Evolutionary conservation across 352 stramenopile species (phyloP), one percentile per base, ranked within the genome.

Genomic region (Peronospora destructor): DNA sequence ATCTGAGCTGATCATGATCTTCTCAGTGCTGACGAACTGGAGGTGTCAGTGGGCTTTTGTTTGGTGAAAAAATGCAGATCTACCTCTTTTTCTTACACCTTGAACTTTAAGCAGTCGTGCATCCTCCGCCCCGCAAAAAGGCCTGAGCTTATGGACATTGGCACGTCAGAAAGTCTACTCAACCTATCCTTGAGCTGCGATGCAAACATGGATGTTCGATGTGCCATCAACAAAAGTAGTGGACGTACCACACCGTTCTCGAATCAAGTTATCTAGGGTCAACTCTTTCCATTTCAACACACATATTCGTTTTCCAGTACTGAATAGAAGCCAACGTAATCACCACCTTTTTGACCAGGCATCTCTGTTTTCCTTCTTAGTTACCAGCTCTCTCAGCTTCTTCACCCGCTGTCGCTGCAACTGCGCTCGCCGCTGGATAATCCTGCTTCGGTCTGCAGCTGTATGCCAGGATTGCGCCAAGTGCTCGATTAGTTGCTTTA

Each of bases 31-130:
- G 48, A 49, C 1, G 55, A 57, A 2, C 11, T 17, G 0, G 44
- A 45, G 19, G 25, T 12, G 28, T 61, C 54, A 0, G 37, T 29
- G 4, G 49, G 29, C 39, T 66, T 75, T 10, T 54, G 49, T 9
- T 76, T 74, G n/a, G 87, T 85, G 47, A 90, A 67, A n/a, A 80
- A 85, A 46, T 82, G 69, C 38, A 87, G 45, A 63, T 91, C 66
- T 23, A 87, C 66, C 25, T 85, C 74, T 13, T 88, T 76, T 40
- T 91, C 80, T 35, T 88, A 77, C 7, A 32, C 10, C 38, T 91
- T 74, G 44, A 89, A 89, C 56, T 88, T 76, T 3, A 72, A 88
- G 55, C 85, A 85, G 41, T 89, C 81, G 45, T 69, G 65, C 56
- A 89, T 82, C 47, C 79, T 87, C 66, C 73, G 7, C 77, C 76